A percentile compares a stretch with the other conserved stretches of the same genome.
phyloP scores from a whole-genome alignment of 768 basidiomycete species.

The Krasilnikovozyma curviuscula region DNA sequence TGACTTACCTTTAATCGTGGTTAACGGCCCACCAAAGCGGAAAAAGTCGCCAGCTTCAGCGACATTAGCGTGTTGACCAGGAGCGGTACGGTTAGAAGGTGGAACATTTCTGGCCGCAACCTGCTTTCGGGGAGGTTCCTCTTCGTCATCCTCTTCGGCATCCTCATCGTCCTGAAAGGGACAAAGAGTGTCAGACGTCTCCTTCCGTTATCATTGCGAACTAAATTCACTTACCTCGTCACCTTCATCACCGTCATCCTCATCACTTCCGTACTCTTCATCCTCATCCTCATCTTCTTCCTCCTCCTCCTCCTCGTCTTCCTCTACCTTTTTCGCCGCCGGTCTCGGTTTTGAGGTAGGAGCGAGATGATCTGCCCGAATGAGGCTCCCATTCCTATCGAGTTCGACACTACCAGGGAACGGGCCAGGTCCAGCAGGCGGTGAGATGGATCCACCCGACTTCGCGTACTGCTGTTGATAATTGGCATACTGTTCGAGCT shows the following conservation, averaged over 20 bases:
- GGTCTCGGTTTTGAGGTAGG: conserved; percentile 15
- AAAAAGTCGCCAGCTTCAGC: conserved; percentile 36
- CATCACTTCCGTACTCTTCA: conserved; percentile 13
- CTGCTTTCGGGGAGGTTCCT: conserved; percentile 10
- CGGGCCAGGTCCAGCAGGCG: conserved; percentile 87
- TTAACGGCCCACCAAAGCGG: conserved; percentile 60
- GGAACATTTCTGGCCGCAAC: not conserved
- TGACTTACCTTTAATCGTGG: conserved; percentile 40
- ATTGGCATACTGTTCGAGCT: conserved; percentile 97
- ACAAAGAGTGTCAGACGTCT: conserved; percentile 1
- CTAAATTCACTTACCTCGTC: no score
- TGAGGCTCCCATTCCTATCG: conserved; percentile 67
- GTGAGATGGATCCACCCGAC: conserved; percentile 60
- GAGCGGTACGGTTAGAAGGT: not conserved
- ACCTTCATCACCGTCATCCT: conserved; percentile 8
- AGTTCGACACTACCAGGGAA: conserved; percentile 96
- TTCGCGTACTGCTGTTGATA: conserved; percentile 44
- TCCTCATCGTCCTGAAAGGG: conserved; percentile 18
- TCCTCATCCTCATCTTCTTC: conserved; percentile 9
- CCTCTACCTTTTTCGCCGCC: not conserved
- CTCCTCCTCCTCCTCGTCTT: conserved; percentile 8
- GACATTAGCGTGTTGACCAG: conserved; percentile 5
- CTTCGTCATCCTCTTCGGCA: conserved; percentile 42
- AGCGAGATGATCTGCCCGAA: conserved; percentile 30
- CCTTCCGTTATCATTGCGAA: no score